A percentile compares a stretch with the other conserved stretches of the same genome.
phyloP scores from a whole-genome alignment of 257 asterid species.

The Verbena officinalis region DNA sequence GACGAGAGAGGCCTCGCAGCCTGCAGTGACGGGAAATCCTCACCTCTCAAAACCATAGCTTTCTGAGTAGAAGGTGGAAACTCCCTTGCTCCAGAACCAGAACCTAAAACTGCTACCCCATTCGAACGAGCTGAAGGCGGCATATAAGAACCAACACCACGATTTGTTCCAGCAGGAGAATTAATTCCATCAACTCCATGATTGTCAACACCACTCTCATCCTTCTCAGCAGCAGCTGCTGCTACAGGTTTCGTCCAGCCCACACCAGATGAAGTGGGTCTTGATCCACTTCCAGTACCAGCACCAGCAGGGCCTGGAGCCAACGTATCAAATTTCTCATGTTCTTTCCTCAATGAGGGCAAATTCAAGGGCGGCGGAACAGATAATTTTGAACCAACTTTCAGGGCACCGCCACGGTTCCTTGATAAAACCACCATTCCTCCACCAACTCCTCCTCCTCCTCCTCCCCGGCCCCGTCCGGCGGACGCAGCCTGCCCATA shows the following conservation, averaged over 20 bases:
- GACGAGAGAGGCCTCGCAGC: constrained; percentile 81
- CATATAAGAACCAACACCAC: constrained; percentile 60
- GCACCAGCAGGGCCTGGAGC: constrained; percentile 59
- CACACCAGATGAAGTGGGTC: constrained; percentile 80
- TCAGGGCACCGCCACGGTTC: constrained; percentile 54
- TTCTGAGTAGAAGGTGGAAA: constrained; percentile 49
- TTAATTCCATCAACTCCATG: constrained; percentile 42
- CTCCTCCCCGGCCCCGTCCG: constrained; percentile 59
- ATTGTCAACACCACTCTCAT: constrained; percentile 40
- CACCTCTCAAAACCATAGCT: constrained; percentile 87
- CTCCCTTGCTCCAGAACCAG: constrained; percentile 45
- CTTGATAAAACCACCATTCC: constrained; percentile 93
- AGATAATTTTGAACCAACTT: constrained; percentile 75
- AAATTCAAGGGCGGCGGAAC: constrained; percentile 97
- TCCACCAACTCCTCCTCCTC: constrained; percentile 65
- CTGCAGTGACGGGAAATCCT: constrained; percentile 96
- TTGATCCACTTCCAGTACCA: constrained; percentile 70
- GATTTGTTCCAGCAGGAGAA: constrained; percentile 46
- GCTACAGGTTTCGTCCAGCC: constrained; percentile 88
- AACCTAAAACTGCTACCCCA: constrained; percentile 42
- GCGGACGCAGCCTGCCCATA: constrained; percentile 53
- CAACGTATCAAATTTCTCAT: constrained; percentile 68
- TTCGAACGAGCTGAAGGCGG: constrained; percentile 75
- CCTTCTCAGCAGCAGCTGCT: constrained; percentile 48
- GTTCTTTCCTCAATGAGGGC: constrained; percentile 95